phyloP scores from a whole-genome alignment of 1,284 basidiomycete species.

The Baeospora myosura region DNA sequence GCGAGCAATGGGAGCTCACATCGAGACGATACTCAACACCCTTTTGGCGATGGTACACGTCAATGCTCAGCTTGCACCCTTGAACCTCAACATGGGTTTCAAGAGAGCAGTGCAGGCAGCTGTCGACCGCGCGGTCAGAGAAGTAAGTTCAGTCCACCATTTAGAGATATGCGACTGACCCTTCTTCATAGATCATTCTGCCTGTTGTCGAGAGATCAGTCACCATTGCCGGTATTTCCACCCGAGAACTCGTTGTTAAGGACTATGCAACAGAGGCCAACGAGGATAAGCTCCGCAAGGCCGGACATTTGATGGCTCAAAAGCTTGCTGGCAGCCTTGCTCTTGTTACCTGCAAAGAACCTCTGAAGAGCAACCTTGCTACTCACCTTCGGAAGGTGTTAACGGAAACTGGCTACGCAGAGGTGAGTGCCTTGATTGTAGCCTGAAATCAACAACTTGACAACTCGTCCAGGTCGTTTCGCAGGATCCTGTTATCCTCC shows the following conservation, averaged over 20 bases:
- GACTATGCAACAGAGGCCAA: constrained; percentile 95
- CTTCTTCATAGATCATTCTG: constrained; percentile 68
- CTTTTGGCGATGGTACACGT: constrained; percentile 75
- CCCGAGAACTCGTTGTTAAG: constrained; percentile 91
- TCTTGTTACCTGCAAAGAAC: constrained; percentile 97
- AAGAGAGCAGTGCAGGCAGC: constrained; percentile 90
- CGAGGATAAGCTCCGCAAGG: constrained; percentile 85
- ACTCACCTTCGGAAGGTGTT: constrained; percentile 80
- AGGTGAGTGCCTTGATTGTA: constrained; percentile 37
- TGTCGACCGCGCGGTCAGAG: constrained; percentile 91
- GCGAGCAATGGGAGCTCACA: constrained; percentile 59
- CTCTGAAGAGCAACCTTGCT: constrained; percentile 89
- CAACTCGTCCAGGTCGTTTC: background rate
- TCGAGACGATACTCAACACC: constrained; percentile 73
- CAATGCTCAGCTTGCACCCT: constrained; percentile 62
- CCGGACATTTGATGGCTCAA: constrained; percentile 95
- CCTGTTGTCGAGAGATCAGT: constrained; percentile 99
- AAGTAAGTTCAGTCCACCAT: constrained; percentile 42
- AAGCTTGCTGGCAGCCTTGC: constrained; percentile 96
- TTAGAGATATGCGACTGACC: constrained; percentile 4
- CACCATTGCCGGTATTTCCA: constrained; percentile 97
- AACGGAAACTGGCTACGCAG: constrained; percentile 80
- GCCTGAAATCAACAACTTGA: constrained; percentile 1
- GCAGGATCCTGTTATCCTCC: constrained; percentile 64
- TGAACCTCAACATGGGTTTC: constrained; percentile 77